Conservation (phyloP, 768 basidiomycete species). For the Amanita exitialis region DNA sequence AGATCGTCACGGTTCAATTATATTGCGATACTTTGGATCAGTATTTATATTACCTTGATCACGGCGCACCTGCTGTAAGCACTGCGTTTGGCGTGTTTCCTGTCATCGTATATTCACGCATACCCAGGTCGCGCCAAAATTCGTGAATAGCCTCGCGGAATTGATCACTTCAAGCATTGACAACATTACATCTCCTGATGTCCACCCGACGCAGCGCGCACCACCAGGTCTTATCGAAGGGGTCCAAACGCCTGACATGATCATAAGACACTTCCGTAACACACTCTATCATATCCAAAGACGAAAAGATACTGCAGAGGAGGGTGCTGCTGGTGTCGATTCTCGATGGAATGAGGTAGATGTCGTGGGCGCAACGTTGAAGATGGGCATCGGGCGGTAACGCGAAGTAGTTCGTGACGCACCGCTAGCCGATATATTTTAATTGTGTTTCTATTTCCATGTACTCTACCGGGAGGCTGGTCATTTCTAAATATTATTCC, state of each 20-base stretch:
- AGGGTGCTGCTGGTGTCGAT: slow-evolving; percentile 28
- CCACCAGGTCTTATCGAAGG: slow-evolving; percentile 88
- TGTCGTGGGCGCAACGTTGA: slow-evolving; percentile 77
- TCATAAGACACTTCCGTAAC: slow-evolving; percentile 87
- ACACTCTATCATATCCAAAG: slow-evolving; percentile 75
- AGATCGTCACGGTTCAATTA: slow-evolving; percentile 91
- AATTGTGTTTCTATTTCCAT: no score
- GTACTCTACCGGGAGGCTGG: no score
- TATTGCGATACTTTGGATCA: slow-evolving; percentile 95
- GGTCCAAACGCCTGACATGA: slow-evolving; percentile 89
- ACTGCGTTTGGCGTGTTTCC: not conserved
- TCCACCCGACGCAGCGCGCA: slow-evolving; percentile 81
- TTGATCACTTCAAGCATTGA: slow-evolving; percentile 93
- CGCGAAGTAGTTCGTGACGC: no score
- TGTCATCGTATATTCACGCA: not conserved
- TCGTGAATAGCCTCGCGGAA: slow-evolving; percentile 93
- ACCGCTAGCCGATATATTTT: no score
- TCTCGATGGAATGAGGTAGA: slow-evolving; percentile 82
- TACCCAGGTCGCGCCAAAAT: slow-evolving; percentile 81
- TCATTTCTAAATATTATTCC: not conserved
- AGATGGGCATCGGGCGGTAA: slow-evolving; percentile 73
- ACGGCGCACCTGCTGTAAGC: slow-evolving; percentile 82
- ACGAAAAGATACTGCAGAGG: slow-evolving; percentile 48
- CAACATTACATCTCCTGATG: slow-evolving; percentile 76
- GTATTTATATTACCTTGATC: slow-evolving; percentile 94